Base-by-base conservation (phyloP, 108 stramenopile species). In the Cyclostephanos invisitatus region DNA sequence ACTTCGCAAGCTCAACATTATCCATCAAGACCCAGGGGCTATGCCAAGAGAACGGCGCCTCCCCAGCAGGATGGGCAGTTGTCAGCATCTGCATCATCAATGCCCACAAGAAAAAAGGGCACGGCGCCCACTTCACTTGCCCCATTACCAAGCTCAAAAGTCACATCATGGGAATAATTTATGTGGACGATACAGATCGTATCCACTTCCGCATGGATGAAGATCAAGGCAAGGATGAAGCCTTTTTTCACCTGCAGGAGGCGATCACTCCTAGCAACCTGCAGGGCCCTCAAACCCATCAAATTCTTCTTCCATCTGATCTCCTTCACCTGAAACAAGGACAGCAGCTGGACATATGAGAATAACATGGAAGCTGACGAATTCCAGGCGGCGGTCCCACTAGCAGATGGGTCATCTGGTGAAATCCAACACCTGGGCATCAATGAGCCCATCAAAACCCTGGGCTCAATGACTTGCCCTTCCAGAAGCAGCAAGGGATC, bases 241-340 rank as follows among this genome's bases (percentile, higher is more conserved):
- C 60, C 9, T 7, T 37, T 40, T 29, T 17, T 9, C 8, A 7
- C 4, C 24, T 57, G 12, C 67, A 68, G 36, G 67, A 54, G 15
- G 20, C 20, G 0, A 54, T 68, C 9, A 29, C 37, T 70, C 3
- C 46, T 70, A 3, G 70, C 70, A 1, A 22, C 70, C 17, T 58
- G 70, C 1, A 59, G 70, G 0, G 20, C 70, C 10, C 37, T 57
- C 7, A 70, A 70, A 20, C 57, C 71, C 25, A 10, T 1, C 6
- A 64, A 64, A 38, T 64, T 38, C 11, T 64, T 64, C 15, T 64
- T 37, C 38, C 61, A 62, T 17, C 71, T 72, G 14, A 72, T 72
- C 2, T 62, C 61, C 35, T 72, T 72, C 29, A 11, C 21, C 2
- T 72, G 11, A 17, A 22, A 32, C 4, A 1, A 22, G 24, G 15